Evolutionary conservation across 352 stramenopile species (phyloP), one percentile per base, ranked within the genome.

Genomic region (Globisporangium cederbergense): DNA sequence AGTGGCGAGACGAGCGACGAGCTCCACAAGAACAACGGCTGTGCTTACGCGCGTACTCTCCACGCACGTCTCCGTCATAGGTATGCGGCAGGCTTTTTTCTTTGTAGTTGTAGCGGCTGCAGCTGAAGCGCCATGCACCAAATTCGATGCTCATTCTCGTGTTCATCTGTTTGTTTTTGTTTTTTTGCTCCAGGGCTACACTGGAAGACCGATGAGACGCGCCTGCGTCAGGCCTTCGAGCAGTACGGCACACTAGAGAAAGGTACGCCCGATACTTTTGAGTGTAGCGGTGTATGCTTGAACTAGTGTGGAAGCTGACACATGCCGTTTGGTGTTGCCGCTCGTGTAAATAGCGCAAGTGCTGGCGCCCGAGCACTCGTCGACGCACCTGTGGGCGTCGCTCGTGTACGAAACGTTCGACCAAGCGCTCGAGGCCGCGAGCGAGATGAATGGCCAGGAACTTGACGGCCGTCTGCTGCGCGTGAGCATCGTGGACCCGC

Each of bases 371-470:
- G 71, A 77, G 30, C 79, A 90, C 60, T 91, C 84, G 43, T 73
- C 71, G 25, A 81, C 61, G 54, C 82, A 93, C 34, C 59, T 91
- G 30, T 89, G 79, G 79, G 84, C 82, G 34, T 72, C 69, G 25
- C 63, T 93, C 25, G 73, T 81, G 56, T 93, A 89, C 63, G 67
- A 74, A 20, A 77, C 71, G 10, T 93, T 93, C 51, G 79, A 93
- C 16, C 80, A 91, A 62, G 84, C 82, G 7, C 62, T 93, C 6
- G 76, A 88, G 45, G 84, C 84, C 34, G 77, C 74, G 8, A 90
- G 66, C 22, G 82, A 90, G 62, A 91, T 90, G 81, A 93, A 93
- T 62, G 84, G 84, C 62, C 84, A 93, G 74, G 84, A 91, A 56
- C 61, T 93, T 11, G 84, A 93, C 66, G 84, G 84, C 10, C 79